A percentile compares a stretch with the other conserved stretches of the same genome.
These are phyloP conservation scores for Bullera alba DNA, from an alignment of 768 basidiomycete genomes.

Conservation along the genomic window DNA sequence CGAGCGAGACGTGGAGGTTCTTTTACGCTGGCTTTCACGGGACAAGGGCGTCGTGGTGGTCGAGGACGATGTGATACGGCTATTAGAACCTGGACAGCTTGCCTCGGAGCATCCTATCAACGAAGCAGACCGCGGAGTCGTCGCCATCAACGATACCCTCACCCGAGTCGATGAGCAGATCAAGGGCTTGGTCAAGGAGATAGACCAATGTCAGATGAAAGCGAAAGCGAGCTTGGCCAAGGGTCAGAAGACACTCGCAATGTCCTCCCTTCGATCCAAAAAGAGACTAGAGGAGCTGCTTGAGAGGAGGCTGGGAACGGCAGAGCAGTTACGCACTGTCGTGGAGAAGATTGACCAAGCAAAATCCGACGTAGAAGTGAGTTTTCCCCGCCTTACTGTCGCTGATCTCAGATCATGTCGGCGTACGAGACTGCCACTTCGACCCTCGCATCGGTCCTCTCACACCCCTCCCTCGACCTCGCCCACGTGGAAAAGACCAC, in stretches of 20 bases:
- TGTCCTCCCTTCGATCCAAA: conserved; percentile 69
- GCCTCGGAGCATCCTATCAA: conserved; percentile 53
- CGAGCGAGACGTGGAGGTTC: conserved; percentile 59
- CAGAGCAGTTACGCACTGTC: conserved; percentile 68
- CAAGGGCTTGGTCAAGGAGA: conserved; percentile 60
- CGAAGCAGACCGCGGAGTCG: conserved; percentile 70
- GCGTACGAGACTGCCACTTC: conserved; percentile 75
- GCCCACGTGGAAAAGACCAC: conserved; percentile 76
- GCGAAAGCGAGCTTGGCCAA: conserved; percentile 60
- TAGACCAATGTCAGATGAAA: conserved; percentile 66
- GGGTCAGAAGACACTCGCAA: conserved; percentile 65
- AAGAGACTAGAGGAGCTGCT: conserved; percentile 75
- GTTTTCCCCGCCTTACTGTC: conserved; percentile 13
- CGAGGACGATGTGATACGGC: conserved; percentile 73
- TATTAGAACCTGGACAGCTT: conserved; percentile 51
- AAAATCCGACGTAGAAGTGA: conserved; percentile 79
- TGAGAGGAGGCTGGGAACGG: conserved; percentile 63
- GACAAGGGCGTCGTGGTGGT: conserved; percentile 62
- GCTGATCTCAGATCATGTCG: conserved; percentile 65
- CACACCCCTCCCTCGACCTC: conserved; percentile 72
- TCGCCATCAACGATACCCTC: conserved; percentile 71
- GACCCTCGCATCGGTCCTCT: conserved; percentile 67
- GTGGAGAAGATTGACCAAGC: conserved; percentile 77
- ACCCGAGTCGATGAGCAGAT: conserved; percentile 63
- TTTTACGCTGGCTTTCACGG: conserved; percentile 71